phyloP scores from a whole-genome alignment of 2,329 filamentous ascomycete genomes.

The Trichoderma koningiopsis region DNA sequence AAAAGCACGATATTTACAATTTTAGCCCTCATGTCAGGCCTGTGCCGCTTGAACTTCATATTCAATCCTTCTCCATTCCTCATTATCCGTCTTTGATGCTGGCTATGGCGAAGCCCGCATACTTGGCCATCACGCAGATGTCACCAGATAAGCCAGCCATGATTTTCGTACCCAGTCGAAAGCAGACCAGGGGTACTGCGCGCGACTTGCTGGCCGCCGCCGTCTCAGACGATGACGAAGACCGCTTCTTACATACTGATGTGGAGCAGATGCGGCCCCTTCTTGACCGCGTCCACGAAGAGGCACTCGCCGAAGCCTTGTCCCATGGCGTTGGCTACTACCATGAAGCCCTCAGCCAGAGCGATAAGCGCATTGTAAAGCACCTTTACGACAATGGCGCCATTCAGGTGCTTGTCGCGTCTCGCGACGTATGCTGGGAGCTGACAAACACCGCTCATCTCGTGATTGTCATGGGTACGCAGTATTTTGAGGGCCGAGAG shows the following conservation, averaged over 20 bases:
- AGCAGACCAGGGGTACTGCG: constrained; percentile 86
- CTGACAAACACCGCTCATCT: constrained; percentile 84
- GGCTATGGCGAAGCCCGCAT: constrained; percentile 95
- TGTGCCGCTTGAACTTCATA: constrained; percentile 86
- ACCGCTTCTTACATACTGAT: constrained; percentile 87
- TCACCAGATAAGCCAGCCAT: constrained; percentile 88
- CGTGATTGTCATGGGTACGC: constrained; percentile 95
- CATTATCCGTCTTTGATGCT: constrained; percentile 99
- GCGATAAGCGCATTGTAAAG: constrained; percentile 91
- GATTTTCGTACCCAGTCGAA: constrained; percentile 88
- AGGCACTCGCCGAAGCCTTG: constrained; percentile 82
- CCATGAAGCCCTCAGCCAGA: constrained; percentile 86
- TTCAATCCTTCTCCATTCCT: constrained; percentile 93
- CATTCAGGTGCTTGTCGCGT: constrained; percentile 77
- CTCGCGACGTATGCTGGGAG: constrained; percentile 94
- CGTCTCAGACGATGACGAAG: constrained; percentile 85
- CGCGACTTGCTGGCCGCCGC: constrained; percentile 87
- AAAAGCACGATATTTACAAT: constrained; percentile 98
- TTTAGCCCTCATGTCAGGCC: constrained; percentile 92
- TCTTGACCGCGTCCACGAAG: constrained; percentile 80
- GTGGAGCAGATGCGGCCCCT: constrained; percentile 80
- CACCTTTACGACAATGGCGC: constrained; percentile 88
- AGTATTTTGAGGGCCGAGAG: constrained; percentile 94
- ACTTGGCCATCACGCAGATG: constrained; percentile 83
- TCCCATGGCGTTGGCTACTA: constrained; percentile 96